A percentile compares a stretch with the other conserved stretches of the same genome.
These are phyloP conservation scores for Nicotiana sylvestris DNA, from an alignment of 257 asterid species.

Conservation along the genomic window DNA sequence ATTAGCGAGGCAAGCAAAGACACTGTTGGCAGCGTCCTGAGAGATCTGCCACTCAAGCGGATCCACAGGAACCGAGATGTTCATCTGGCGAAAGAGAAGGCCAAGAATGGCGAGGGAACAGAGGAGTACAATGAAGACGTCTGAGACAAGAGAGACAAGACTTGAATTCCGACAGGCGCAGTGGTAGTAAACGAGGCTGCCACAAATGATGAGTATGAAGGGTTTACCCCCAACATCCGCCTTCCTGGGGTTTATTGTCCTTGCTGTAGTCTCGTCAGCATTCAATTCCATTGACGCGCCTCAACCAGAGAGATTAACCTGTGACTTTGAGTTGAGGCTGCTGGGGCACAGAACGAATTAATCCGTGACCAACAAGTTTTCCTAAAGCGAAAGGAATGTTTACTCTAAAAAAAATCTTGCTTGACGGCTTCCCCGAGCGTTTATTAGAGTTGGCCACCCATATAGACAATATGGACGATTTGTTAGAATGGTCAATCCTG, in stretches of 20 bases:
- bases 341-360: too few species aligned
- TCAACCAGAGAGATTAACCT: too few species aligned
- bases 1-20: conserved; percentile 88
- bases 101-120: conserved; percentile 95
- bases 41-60: conserved; percentile 99
- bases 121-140: conserved; percentile 83
- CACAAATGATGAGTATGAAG: conserved; percentile 58
- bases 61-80: conserved; percentile 92
- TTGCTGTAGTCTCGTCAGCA: neutral
- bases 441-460: neutral
- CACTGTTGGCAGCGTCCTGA: conserved; percentile 71
- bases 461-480: neutral
- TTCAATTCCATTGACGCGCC: neutral
- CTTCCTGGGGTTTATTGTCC: neutral
- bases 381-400: too few species aligned
- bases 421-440: too few species aligned
- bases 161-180: conserved; percentile 81
- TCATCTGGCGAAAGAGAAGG: conserved; percentile 96
- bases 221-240: conserved; percentile 22
- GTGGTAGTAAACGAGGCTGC: conserved; percentile 83
- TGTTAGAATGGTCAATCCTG: neutral
- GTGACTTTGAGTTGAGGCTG: too few species aligned
- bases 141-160: conserved; percentile 73
- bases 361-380: too few species aligned
- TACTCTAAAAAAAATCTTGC: too few species aligned